phyloP scores from a whole-genome alignment of 2,329 filamentous ascomycete species.

The Zopfia rhizophila region DNA sequence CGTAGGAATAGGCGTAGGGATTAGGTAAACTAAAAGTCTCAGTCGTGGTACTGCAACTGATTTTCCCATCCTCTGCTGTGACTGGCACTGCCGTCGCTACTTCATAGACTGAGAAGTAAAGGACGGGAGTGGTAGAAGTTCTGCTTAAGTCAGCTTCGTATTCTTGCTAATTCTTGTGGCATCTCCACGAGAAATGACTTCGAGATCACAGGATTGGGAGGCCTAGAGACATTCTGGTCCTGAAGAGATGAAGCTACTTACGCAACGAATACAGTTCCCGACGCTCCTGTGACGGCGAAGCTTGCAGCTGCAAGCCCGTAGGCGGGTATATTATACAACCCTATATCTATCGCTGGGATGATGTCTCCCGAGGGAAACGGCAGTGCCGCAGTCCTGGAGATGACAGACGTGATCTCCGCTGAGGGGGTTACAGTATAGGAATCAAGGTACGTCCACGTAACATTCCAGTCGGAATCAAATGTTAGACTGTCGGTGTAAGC shows the following conservation, averaged over 20 bases:
- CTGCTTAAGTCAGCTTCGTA: slow-evolving; percentile 25
- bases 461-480: slow-evolving; percentile 34
- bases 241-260: slow-evolving; percentile 20
- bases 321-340: slow-evolving; percentile 25
- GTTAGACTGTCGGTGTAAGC: slow-evolving; percentile 33
- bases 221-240: background rate
- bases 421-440: slow-evolving; percentile 41
- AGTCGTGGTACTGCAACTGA: slow-evolving; percentile 44
- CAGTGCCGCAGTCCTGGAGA: slow-evolving; percentile 34
- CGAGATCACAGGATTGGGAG: background rate
- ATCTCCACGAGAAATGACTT: background rate
- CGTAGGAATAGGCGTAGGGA: slow-evolving; percentile 51
- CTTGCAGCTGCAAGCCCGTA: slow-evolving; percentile 32
- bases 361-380: slow-evolving; percentile 33
- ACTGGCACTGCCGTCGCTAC: slow-evolving; percentile 46
- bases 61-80: slow-evolving; percentile 35
- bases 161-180: background rate
- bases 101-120: slow-evolving; percentile 57
- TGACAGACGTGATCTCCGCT: slow-evolving; percentile 42
- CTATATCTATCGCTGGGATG: slow-evolving; percentile 29
- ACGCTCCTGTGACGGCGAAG: slow-evolving; percentile 33
- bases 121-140: slow-evolving; percentile 52
- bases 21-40: slow-evolving; percentile 45
- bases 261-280: slow-evolving; percentile 29
- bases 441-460: slow-evolving; percentile 32